These are phyloP conservation scores for Thalassiosira hispida DNA, from an alignment of 352 stramenopile genomes.

Conservation along the genomic window DNA sequence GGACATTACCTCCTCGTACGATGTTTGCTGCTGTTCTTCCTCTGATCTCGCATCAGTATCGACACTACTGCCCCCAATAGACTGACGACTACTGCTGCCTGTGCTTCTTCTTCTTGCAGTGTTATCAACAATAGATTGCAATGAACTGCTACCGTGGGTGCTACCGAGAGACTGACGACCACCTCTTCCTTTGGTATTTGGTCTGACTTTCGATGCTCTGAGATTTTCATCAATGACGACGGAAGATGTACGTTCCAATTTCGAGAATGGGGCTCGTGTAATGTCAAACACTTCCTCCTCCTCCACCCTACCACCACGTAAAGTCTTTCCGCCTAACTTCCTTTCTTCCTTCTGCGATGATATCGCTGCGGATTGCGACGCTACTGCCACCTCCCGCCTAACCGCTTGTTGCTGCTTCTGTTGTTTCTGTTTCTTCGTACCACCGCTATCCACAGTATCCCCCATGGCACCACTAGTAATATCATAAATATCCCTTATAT, in stretches of 20 bases:
- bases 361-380: no score
- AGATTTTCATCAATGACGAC: constrained; percentile 26
- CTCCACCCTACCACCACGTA: constrained; percentile 6
- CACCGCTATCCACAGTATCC: constrained; percentile 14
- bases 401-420: not conserved
- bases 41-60: not conserved
- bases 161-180: no score
- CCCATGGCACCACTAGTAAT: not conserved
- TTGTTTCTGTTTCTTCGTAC: not conserved
- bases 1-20: constrained; percentile 17
- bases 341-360: no score
- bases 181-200: no score
- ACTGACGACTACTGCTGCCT: no score
- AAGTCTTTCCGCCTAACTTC: no score
- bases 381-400: no score
- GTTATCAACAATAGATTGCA: no score
- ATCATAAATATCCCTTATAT: constrained; percentile 23
- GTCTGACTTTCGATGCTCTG: no score
- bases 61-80: not conserved
- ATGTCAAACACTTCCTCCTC: constrained; percentile 10
- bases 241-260: constrained; percentile 33
- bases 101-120: no score
- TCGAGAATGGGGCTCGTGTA: not conserved
- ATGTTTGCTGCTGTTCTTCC: not conserved
- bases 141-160: no score